Evolutionary conservation across 1,284 basidiomycete species (phyloP).

Genomic region (Neotropicomus parvogracilis): DNA sequence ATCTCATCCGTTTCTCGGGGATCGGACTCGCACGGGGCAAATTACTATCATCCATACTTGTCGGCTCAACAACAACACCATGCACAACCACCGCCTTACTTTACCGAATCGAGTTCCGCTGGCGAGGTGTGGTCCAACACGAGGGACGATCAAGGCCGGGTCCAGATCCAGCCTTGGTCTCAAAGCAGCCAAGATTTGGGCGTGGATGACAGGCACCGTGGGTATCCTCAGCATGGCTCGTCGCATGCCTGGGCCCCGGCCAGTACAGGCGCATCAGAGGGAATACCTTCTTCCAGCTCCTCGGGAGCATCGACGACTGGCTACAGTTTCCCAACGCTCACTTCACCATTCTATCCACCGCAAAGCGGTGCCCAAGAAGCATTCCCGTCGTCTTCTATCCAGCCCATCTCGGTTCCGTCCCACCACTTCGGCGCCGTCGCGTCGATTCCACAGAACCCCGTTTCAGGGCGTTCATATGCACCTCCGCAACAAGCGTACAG

Average conservation of each 20-base stretch:
- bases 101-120: slow-evolving; percentile 19
- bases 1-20: slow-evolving; percentile 26
- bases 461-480: slow-evolving; percentile 26
- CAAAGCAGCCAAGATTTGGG: slow-evolving; percentile 25
- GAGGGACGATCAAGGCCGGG: slow-evolving; percentile 26
- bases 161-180: slow-evolving; percentile 26
- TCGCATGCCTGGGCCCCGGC: slow-evolving; percentile 32
- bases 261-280: slow-evolving; percentile 20
- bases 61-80: slow-evolving; percentile 26
- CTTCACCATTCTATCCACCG: slow-evolving; percentile 44
- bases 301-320: slow-evolving; percentile 20
- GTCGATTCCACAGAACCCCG: slow-evolving; percentile 18
- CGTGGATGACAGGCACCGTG: slow-evolving; percentile 30
- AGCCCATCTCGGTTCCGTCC: slow-evolving; percentile 30
- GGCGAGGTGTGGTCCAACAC: slow-evolving; percentile 24
- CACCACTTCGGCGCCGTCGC: slow-evolving; percentile 26
- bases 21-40: slow-evolving; percentile 22
- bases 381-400: slow-evolving; percentile 26
- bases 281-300: slow-evolving; percentile 20
- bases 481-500: slow-evolving; percentile 29
- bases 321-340: slow-evolving; percentile 37
- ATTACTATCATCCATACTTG: slow-evolving; percentile 29
- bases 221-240: slow-evolving; percentile 25
- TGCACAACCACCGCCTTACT: slow-evolving; percentile 26
- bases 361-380: slow-evolving; percentile 26